Conservation (phyloP, 192 early-diverging fungal genomes). For the Spizellomyces sp. region DNA sequence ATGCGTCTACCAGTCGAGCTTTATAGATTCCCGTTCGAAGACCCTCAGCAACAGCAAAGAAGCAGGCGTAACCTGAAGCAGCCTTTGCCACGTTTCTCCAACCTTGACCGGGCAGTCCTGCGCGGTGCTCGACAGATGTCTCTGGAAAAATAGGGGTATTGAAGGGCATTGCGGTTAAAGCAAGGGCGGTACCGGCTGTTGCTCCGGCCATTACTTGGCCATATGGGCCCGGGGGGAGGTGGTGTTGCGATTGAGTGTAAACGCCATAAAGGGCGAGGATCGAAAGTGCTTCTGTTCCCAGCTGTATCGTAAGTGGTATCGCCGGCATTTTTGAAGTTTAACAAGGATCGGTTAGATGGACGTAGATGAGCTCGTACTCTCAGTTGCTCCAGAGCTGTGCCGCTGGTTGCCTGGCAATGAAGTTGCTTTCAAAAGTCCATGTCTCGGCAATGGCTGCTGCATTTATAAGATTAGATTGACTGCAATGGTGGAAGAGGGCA, state of each 20-base stretch:
- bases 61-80: conserved; percentile 28
- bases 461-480: no score
- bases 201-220: conserved; percentile 18
- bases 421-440: no score
- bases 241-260: conserved; percentile 20
- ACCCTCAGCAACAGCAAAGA: conserved; percentile 31
- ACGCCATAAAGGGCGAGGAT: conserved; percentile 24
- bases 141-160: conserved; percentile 22
- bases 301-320: conserved; percentile 3
- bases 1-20: conserved; percentile 22
- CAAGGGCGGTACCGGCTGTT: conserved; percentile 13
- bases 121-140: conserved; percentile 26
- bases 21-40: conserved; percentile 30
- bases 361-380: no score
- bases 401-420: no score
- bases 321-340: background rate
- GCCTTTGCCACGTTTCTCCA: conserved; percentile 15
- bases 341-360: background rate
- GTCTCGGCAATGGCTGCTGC: no score
- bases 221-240: conserved; percentile 17
- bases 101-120: background rate
- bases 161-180: conserved; percentile 14
- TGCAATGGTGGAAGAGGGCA: no score
- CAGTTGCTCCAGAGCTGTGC: no score
- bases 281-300: conserved; percentile 21